Percentiles rank a stretch among this genome's conserved stretches.
Conservation (phyloP, 768 basidiomycete genomes). For the Russula virescens region DNA sequence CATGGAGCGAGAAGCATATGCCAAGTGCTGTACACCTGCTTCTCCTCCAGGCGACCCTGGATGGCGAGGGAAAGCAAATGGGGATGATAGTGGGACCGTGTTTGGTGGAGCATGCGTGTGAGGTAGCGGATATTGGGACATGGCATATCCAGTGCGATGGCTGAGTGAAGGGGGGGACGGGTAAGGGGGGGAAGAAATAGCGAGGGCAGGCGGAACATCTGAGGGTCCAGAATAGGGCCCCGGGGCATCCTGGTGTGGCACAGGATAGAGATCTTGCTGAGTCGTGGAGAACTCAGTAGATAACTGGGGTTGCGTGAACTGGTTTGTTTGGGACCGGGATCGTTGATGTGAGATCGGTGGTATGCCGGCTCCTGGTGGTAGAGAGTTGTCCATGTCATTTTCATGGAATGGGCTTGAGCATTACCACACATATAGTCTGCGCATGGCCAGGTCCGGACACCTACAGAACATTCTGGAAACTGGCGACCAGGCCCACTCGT, state of each 20-base stretch:
- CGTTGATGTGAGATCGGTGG: slow-evolving; percentile 4
- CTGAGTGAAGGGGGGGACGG: slow-evolving; percentile 23
- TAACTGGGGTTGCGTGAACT: background rate
- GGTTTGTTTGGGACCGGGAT: background rate
- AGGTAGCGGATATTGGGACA: slow-evolving; percentile 3
- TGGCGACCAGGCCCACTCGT: background rate
- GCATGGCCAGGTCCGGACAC: background rate
- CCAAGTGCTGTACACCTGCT: slow-evolving; percentile 18
- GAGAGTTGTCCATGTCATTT: slow-evolving; percentile 2
- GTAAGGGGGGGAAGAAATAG: slow-evolving; percentile 24
- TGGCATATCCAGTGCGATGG: slow-evolving; percentile 9
- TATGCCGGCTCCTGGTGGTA: background rate
- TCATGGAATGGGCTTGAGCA: background rate
- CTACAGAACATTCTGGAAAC: slow-evolving; percentile 20
- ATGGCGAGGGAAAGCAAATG: slow-evolving; percentile 11
- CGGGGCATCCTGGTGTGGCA: background rate
- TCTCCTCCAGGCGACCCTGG: slow-evolving; percentile 9
- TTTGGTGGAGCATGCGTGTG: slow-evolving; percentile 1
- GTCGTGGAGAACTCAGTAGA: slow-evolving; percentile 18
- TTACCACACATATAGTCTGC: slow-evolving; percentile 8
- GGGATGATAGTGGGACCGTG: slow-evolving; percentile 6
- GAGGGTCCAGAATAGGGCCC: background rate
- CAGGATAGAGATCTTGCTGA: background rate
- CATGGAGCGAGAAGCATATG: slow-evolving; percentile 27
- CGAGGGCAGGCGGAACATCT: slow-evolving; percentile 5